Percentiles rank a stretch among this genome's conserved stretches.
Evolutionary conservation across 257 asterid species (phyloP).

Genomic region (Fraxinus pennsylvanica): DNA sequence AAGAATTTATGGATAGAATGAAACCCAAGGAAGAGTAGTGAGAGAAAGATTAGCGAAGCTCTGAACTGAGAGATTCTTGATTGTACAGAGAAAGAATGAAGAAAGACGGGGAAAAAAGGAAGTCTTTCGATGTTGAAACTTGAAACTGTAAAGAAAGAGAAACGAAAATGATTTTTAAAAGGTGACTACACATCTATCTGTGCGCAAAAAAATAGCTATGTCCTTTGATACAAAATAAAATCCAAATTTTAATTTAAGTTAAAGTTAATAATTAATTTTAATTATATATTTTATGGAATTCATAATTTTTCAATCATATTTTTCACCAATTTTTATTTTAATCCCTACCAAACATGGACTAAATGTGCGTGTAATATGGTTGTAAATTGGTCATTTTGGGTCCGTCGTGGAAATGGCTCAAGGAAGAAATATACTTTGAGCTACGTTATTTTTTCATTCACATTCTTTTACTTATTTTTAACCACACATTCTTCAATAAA

Average conservation of each 20-base stretch:
- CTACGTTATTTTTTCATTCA: too few relatives aligned
- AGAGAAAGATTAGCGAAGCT: conserved; percentile 35
- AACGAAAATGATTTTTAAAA: neutral
- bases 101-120: conserved; percentile 14
- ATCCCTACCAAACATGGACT: too few relatives aligned
- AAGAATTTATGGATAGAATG: conserved; percentile 1
- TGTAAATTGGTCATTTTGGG: conserved; percentile 8
- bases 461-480: too few relatives aligned
- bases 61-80: conserved; percentile 31
- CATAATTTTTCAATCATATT: too few relatives aligned
- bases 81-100: conserved; percentile 10
- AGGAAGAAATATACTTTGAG: too few relatives aligned
- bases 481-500: too few relatives aligned
- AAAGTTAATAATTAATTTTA: too few relatives aligned
- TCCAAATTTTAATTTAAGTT: too few relatives aligned
- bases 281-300: too few relatives aligned
- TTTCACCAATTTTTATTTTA: too few relatives aligned
- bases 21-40: neutral
- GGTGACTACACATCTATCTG: neutral
- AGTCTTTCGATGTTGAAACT: conserved; percentile 27
- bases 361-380: neutral
- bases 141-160: conserved; percentile 28
- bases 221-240: too few relatives aligned
- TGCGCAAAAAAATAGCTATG: neutral
- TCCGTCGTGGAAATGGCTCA: neutral